Base-by-base conservation (phyloP, 148 eudicot genomes). In the Camellia sinensis region DNA sequence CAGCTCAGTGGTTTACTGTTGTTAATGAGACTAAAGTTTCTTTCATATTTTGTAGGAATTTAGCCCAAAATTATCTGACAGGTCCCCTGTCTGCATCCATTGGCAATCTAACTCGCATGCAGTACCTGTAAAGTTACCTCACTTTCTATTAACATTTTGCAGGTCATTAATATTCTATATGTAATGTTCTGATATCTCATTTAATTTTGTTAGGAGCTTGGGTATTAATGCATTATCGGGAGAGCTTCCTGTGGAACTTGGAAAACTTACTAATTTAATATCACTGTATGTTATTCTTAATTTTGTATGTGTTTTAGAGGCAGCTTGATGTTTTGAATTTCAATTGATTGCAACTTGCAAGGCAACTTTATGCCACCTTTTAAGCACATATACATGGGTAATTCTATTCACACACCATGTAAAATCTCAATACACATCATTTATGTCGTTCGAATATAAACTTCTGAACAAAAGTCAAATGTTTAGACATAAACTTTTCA, bases 201-300 rank as follows among this genome's bases (percentile, higher is more conserved):
- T 57, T 59, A 61, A 46, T 89, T 41, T 43, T 19, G 22, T n/a
- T 67, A 94, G 98, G 90, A 79, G 22, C 67, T 19, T 94, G 41
- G 93, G 90, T 76, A 85, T 84, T 60, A 94, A 94, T 76, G 87
- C 91, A 12, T 87, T 94, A n/a, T 87, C 92, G 7, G 98, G 98
- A 74, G 84, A 83, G 70, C 78, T 94, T 61, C 98, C 97, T 0
- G 79, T 75, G 75, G 98, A 92, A 84, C 87, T 94, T 72, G 98
- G 97, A 19, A 53, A 21, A 29, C 88, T 94, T 75, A 81, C 93
- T 46, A 85, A 87, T 50, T 85, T 94, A 70, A 82, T 67, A 88
- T 71, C 80, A 63, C 67, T 92, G 97, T 94, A 85, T 85, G 91
- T 86, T 62, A 12, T n/a, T 63, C 57, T 78, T 86, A 53, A 12